Percentiles rank a stretch among this genome's conserved stretches.
These are phyloP conservation scores for Fraxinus xanthoxyloides DNA, from an alignment of 305 asterid species.

Conservation along the genomic window DNA sequence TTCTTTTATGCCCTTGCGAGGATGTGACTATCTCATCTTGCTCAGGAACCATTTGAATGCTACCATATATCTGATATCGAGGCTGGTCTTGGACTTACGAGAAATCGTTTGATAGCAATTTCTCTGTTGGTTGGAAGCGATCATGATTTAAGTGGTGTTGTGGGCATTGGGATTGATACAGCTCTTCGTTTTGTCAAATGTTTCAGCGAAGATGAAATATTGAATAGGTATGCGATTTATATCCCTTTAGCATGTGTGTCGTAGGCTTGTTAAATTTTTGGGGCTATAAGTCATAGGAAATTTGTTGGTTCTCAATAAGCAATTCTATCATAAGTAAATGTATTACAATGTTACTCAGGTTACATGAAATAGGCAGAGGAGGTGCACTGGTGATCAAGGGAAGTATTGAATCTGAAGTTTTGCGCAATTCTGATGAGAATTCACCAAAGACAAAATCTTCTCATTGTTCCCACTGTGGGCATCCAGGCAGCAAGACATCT, in stretches of 20 bases:
- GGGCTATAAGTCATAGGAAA: not conserved
- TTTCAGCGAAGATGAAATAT: constrained; percentile 65
- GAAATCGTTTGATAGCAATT: constrained; percentile 83
- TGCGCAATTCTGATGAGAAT: constrained; percentile 32
- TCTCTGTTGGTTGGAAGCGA: constrained; percentile 90
- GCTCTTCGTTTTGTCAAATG: constrained; percentile 82
- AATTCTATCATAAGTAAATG: not conserved
- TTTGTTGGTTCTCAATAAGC: not conserved
- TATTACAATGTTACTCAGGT: constrained; percentile 43
- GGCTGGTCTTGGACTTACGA: constrained; percentile 71
- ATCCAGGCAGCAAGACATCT: constrained; percentile 80
- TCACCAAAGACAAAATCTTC: constrained; percentile 46
- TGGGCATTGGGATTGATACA: constrained; percentile 78
- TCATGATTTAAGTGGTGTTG: constrained; percentile 75
- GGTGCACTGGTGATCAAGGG: constrained; percentile 27
- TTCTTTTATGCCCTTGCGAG: not conserved
- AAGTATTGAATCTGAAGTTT: constrained; percentile 23
- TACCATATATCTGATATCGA: constrained; percentile 77
- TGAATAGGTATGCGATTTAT: constrained; percentile 49
- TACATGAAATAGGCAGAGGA: constrained; percentile 58
- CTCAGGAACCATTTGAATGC: constrained; percentile 92
- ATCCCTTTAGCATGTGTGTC: constrained; percentile 5
- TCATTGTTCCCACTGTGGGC: constrained; percentile 91
- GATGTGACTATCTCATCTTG: constrained; percentile 21
- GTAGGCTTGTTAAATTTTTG: not conserved